These are phyloP conservation scores for Plectosphaerella sp. DNA, from an alignment of 2,329 filamentous ascomycete genomes.

Conservation along the genomic window DNA sequence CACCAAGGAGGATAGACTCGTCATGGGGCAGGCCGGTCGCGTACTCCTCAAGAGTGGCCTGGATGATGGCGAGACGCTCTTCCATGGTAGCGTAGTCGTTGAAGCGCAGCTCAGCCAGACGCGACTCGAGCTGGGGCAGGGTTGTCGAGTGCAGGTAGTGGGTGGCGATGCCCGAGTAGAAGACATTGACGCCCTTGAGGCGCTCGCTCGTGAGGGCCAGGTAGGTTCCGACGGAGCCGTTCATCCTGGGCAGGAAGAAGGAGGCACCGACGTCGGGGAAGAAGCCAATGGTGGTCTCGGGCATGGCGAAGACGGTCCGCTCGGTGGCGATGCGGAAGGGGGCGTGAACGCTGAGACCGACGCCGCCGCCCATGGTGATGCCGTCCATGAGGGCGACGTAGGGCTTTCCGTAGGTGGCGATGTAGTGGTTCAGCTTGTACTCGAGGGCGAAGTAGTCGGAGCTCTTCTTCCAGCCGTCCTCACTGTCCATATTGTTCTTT, in stretches of 20 bases:
- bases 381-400: constrained; percentile 96
- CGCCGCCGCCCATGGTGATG: constrained; percentile 96
- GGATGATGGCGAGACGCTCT: constrained; percentile 67
- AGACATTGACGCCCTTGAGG: constrained; percentile 76
- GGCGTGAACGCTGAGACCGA: constrained; percentile 89
- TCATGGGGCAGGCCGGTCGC: constrained; percentile 77
- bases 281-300: constrained; percentile 96
- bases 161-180: constrained; percentile 88
- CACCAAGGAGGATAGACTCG: constrained; percentile 62
- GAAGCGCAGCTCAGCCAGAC: constrained; percentile 86
- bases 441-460: constrained; percentile 87
- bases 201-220: constrained; percentile 86
- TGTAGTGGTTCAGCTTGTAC: constrained; percentile 93
- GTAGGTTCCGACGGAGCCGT: constrained; percentile 84
- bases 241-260: constrained; percentile 90
- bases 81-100: constrained; percentile 64
- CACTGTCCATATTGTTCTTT: constrained; percentile 61
- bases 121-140: constrained; percentile 73
- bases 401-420: constrained; percentile 89
- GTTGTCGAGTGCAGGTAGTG: constrained; percentile 94
- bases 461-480: constrained; percentile 69
- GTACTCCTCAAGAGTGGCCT: constrained; percentile 89
- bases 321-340: constrained; percentile 97
- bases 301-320: constrained; percentile 95
- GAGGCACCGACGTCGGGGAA: constrained; percentile 97